Evolutionary conservation across 331 rosid genomes (phyloP).

Genomic region (Quercus tomentella): DNA sequence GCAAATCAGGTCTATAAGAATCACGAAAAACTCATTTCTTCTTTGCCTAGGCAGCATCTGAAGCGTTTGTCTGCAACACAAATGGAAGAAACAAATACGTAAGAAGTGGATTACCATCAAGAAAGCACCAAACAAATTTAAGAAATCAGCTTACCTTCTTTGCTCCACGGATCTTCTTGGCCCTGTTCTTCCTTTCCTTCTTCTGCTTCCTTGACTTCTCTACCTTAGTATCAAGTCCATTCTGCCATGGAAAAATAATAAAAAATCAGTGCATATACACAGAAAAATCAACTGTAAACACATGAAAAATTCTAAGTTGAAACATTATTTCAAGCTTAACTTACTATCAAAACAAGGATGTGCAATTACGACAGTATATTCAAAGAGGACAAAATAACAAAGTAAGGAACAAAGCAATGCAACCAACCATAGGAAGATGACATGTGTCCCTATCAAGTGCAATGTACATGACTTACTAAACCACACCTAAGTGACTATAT

Average conservation of each 20-base stretch:
- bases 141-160: conserved; percentile 59
- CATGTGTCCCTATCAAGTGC: no score
- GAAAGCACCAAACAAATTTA: neutral
- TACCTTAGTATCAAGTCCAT: conserved; percentile 84
- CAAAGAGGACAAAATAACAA: no score
- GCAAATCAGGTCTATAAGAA: conserved; percentile 4
- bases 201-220: conserved; percentile 86
- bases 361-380: no score
- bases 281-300: neutral
- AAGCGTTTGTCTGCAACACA: conserved; percentile 72
- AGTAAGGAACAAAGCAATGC: no score
- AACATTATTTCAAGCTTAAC: neutral
- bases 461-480: no score
- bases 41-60: conserved; percentile 79
- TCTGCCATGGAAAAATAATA: conserved; percentile 33
- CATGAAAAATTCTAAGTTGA: neutral
- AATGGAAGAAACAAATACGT: neutral
- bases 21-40: conserved; percentile 60
- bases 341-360: neutral
- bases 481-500: no score
- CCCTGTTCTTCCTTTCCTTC: conserved; percentile 94
- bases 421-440: no score
- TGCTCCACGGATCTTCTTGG: conserved; percentile 92
- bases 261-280: neutral
- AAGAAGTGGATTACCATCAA: neutral